Base-by-base conservation (phyloP, 768 basidiomycete species). In the Grammothele lineata region DNA sequence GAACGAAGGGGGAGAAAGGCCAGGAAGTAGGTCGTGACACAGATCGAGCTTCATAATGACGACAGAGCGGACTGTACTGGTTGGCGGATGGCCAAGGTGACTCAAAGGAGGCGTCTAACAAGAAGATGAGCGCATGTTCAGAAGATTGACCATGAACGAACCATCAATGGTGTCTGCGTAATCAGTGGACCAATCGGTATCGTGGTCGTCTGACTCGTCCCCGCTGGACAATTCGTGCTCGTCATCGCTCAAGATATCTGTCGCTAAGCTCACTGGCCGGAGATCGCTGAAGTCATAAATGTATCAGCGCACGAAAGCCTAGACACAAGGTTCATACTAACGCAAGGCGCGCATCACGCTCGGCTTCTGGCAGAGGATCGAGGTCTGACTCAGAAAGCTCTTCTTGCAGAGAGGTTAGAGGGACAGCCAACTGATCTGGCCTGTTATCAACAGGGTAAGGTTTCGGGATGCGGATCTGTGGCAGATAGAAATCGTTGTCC, bases 171-270 rank as follows among this genome's bases (percentile, higher is more conserved):
- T 60, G 37, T 76, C 76, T 11, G 76, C 72, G 37, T 58, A 60
- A 19, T 70, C 67, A 40, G 67, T 72, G 15, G 63, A 65, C 17
- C 57, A 66, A 9, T 68, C 83, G 2, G 80, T 85, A 57, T 84
- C 85, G 19, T 78, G 81, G 53, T 87, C 69, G 54, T 91, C 90
- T 2, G 89, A 91, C 63, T 92, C 89, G 53, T 90, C 88, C 3
- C 78, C 81, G 40, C 80, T 84, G 8, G 77, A 79, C 57, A 82
- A 71, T 43, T 70, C 73, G 15, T 67, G 67, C 39, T 82, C 68
- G 17, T 73, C 77, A 6, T 76, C 75, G 21, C 73, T 51, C 34
- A 47, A 32, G 18, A 47, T 9, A 36, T 35, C 26, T 11, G 37
- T 22, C n/a, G 9, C 40, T 22, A 25, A 32, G 38, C 30, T 40